A percentile compares a stretch with the other conserved stretches of the same genome.
Conservation (phyloP, 495 filamentous ascomycete genomes). For the Usnea hakonensis region DNA sequence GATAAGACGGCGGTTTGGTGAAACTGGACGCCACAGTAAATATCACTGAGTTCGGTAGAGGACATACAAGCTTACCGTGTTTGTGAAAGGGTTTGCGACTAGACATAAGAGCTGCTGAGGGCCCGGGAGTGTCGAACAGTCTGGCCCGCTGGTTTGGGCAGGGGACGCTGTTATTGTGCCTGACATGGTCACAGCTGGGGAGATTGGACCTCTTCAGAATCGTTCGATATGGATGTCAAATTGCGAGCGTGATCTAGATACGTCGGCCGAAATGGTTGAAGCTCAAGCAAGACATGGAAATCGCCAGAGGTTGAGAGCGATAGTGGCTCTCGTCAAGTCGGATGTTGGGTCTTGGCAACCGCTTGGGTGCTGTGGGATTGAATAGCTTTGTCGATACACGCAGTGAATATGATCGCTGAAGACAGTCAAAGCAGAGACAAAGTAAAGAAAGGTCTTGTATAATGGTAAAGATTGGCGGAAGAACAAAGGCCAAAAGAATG, state of each 20-base stretch:
- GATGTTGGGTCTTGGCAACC: slow-evolving; percentile 1
- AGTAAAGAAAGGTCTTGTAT: not conserved
- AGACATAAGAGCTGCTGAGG: slow-evolving; percentile 39
- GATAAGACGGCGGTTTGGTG: slow-evolving; percentile 61
- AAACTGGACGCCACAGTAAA: slow-evolving; percentile 36
- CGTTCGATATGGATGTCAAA: not conserved
- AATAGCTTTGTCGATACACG: not conserved
- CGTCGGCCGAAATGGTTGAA: not conserved
- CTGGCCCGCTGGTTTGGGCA: not conserved
- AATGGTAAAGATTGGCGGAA: not conserved
- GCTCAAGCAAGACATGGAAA: not conserved
- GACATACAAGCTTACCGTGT: slow-evolving; percentile 30
- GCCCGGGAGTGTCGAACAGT: not conserved
- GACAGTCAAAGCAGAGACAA: not conserved
- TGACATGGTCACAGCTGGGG: not conserved
- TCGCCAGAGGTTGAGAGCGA: not conserved
- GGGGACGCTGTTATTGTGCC: not conserved
- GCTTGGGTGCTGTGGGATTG: not conserved
- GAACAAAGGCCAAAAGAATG: not conserved
- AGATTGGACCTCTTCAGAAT: not conserved
- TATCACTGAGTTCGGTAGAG: not conserved
- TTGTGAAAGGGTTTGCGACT: slow-evolving; percentile 43
- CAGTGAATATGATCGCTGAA: not conserved
- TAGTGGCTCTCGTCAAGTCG: not conserved
- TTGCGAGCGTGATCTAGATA: not conserved